phyloP scores from a whole-genome alignment of 225 moss, liverwort and hornwort genomes.

The Anthoceros angustus region DNA sequence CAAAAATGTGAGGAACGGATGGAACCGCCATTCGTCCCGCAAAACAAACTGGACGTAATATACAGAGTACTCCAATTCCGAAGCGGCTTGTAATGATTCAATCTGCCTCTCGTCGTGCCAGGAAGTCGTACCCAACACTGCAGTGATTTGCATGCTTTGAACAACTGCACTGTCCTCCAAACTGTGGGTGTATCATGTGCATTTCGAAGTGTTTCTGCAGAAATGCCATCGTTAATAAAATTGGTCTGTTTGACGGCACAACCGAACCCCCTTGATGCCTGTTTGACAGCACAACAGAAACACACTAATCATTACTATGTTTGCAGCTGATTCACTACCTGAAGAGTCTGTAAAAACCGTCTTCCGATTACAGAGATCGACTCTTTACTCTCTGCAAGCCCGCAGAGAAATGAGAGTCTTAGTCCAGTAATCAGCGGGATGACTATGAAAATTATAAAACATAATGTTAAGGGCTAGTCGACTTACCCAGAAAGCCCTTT shows the following conservation, averaged over 20 bases:
- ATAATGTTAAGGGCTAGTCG: neutral
- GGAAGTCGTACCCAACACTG: constrained; percentile 15
- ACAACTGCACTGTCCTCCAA: constrained; percentile 40
- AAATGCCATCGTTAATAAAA: too few relatives aligned
- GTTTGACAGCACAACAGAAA: neutral
- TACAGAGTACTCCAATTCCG: too few relatives aligned
- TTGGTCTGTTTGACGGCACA: too few relatives aligned
- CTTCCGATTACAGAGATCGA: constrained; percentile 41
- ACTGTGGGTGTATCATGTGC: constrained; percentile 27
- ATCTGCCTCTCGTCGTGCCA: neutral
- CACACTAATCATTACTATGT: neutral
- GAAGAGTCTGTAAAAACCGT: constrained; percentile 29
- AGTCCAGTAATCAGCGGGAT: constrained; percentile 1
- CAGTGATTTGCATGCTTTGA: constrained; percentile 20
- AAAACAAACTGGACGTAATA: too few relatives aligned
- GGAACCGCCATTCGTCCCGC: too few relatives aligned
- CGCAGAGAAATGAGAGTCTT: neutral
- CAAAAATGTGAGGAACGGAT: too few relatives aligned
- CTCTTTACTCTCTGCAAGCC: constrained; percentile 45
- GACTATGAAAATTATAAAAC: neutral
- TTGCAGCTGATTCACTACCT: constrained; percentile 20
- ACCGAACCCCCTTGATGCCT: neutral
- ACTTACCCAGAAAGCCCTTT: constrained; percentile 67
- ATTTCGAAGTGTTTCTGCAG: constrained; percentile 57
- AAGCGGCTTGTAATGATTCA: too few relatives aligned